Base-by-base conservation (phyloP, 495 filamentous ascomycete genomes). In the Xylaria cubensis region DNA sequence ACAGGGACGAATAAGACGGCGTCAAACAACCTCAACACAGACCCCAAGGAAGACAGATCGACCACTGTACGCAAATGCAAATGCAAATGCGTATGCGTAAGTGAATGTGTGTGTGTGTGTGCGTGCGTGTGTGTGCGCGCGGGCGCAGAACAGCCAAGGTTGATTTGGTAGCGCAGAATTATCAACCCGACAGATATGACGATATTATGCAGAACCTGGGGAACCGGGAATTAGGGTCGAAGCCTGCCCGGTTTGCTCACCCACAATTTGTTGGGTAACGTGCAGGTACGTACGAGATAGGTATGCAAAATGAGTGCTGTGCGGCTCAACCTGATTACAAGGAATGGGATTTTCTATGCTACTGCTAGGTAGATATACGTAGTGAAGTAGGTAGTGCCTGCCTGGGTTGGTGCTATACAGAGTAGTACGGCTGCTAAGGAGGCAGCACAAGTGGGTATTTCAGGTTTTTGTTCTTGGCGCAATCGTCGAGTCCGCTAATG, bases 131-230 rank as follows among this genome's bases (percentile, higher is more conserved):
- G n/a, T 32, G 26, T 58, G 53, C 13, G 56, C 29, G 32, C 0
- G 21, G 15, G 46, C 17, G 19, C 36, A 39, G 46, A 17, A 29
- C 10, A n/a, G 48, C n/a, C n/a, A n/a, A n/a, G n/a, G n/a, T 24
- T n/a, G n/a, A 51, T 0, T 21, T 19, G 48, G 21, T 2, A 9
- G 48, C 10, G 48, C n/a, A 50, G n/a, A 29, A 7, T 21, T n/a
- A 9, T 50, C 19, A n/a, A 36, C 2, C 17, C 15, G 44, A 12
- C n/a, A 29, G 51, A 26, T 55, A 39, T 61, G 58, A 61, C 34
- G 58, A 39, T 61, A 61, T 21, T 61, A 17, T 61, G 58, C 58
- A n/a, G 58, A 21, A 61, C 39, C 56, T 39, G 56, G 56, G 56
- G 29, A 19, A 39, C 56, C 56, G 56, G 15, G 56, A 29, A 29